A percentile compares a stretch with the other conserved stretches of the same genome.
Conservation (phyloP, 768 basidiomycete species). For the Gymnopilus dilepis region DNA sequence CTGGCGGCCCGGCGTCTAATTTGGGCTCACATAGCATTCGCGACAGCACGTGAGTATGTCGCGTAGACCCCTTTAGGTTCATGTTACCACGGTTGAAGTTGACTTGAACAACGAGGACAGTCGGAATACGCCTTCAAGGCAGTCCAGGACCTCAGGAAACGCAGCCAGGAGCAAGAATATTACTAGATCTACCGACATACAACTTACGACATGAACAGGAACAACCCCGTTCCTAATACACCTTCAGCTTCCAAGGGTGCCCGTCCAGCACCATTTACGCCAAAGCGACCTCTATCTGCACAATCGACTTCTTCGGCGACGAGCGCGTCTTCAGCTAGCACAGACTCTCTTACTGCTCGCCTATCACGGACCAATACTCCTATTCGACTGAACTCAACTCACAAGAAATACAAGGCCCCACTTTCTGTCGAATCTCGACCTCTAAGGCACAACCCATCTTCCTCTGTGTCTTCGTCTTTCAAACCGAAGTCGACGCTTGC, state of each 20-base stretch:
- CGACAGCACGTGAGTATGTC: conserved; percentile 14
- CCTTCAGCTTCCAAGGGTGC: conserved; percentile 42
- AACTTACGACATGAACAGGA: conserved; percentile 20
- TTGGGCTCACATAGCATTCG: neutral
- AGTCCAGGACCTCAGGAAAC: neutral
- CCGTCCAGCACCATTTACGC: conserved; percentile 56
- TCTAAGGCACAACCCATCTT: conserved; percentile 23
- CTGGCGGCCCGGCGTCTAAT: neutral
- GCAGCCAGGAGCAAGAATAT: neutral
- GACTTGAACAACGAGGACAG: conserved; percentile 7
- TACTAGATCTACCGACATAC: neutral
- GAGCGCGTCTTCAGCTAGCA: conserved; percentile 17
- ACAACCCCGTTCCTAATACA: conserved; percentile 30
- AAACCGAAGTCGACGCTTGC: conserved; percentile 44
- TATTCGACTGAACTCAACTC: conserved; percentile 30
- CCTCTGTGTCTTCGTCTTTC: conserved; percentile 20
- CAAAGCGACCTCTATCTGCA: conserved; percentile 51
- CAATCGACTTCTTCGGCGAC: conserved; percentile 28
- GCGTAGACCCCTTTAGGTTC: conserved; percentile 17
- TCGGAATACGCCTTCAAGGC: conserved; percentile 3
- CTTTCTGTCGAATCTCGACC: conserved; percentile 52
- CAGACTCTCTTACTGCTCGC: conserved; percentile 24
- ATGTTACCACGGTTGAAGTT: conserved; percentile 26
- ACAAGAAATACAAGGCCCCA: conserved; percentile 73
- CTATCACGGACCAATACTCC: conserved; percentile 28